A percentile compares a stretch with the other conserved stretches of the same genome.
phyloP scores from a whole-genome alignment of 2,329 filamentous ascomycete genomes.

The Penicillium griseofulvum region DNA sequence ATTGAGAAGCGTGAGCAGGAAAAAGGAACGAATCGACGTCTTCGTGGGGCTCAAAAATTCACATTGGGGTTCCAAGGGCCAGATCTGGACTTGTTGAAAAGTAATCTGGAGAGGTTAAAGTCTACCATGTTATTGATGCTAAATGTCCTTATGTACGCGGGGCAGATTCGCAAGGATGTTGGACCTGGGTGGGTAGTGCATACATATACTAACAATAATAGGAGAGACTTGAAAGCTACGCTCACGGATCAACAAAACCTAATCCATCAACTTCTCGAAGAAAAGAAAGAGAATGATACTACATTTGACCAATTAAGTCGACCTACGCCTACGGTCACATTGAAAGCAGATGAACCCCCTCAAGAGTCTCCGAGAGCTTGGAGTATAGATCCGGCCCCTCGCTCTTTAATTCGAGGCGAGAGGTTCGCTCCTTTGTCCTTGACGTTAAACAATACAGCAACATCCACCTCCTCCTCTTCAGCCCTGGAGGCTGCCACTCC shows the following conservation, averaged over 20 bases:
- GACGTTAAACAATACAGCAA: too few relatives aligned
- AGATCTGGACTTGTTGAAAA: slow-evolving; percentile 25
- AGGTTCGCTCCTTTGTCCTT: too few relatives aligned
- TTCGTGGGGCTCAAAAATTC: slow-evolving; percentile 5
- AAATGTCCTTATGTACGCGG: slow-evolving; percentile 34
- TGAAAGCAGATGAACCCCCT: background rate
- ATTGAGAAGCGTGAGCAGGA: background rate
- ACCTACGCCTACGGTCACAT: background rate
- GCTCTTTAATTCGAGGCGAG: too few relatives aligned
- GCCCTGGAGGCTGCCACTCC: too few relatives aligned
- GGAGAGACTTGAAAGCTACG: background rate
- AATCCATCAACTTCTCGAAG: background rate
- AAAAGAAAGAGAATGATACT: background rate
- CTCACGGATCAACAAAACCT: background rate
- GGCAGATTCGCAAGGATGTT: slow-evolving; percentile 16
- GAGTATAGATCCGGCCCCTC: background rate
- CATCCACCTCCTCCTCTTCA: too few relatives aligned
- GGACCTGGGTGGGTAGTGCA: too few relatives aligned
- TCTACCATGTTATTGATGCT: slow-evolving; percentile 14
- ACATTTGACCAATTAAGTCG: background rate
- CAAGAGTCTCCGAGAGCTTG: background rate
- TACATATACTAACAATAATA: background rate
- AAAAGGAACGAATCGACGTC: background rate
- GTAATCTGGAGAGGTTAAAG: slow-evolving; percentile 35
- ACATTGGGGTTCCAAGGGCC: slow-evolving; percentile 22